A percentile compares a stretch with the other conserved stretches of the same genome.
phyloP scores from a whole-genome alignment of 495 filamentous ascomycete genomes.

The Bacidia gigantensis region DNA sequence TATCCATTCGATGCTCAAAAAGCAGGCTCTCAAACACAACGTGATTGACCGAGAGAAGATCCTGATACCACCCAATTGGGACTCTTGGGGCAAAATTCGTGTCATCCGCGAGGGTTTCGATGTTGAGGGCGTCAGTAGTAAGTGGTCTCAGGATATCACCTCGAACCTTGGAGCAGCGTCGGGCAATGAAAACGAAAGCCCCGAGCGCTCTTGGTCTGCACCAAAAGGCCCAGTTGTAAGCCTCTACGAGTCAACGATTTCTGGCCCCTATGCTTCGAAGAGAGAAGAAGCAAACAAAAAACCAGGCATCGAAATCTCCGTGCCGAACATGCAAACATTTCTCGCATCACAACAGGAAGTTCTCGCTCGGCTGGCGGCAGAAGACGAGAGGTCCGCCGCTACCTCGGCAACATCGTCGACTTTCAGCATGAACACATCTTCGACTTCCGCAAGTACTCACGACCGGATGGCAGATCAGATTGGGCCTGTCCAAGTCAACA shows the following conservation, averaged over 20 bases:
- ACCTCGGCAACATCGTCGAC: slow-evolving; percentile 22
- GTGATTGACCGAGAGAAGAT: slow-evolving; percentile 94
- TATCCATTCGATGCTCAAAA: slow-evolving; percentile 76
- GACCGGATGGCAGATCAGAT: slow-evolving; percentile 74
- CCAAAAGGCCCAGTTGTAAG: slow-evolving; percentile 41
- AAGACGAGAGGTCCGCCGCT: slow-evolving; percentile 26
- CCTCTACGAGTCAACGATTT: slow-evolving; percentile 68
- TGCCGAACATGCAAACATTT: slow-evolving; percentile 68
- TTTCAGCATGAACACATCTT: slow-evolving; percentile 22
- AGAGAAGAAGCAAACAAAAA: slow-evolving; percentile 25
- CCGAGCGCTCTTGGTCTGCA: too few relatives aligned
- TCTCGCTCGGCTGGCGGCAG: slow-evolving; percentile 54
- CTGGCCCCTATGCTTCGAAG: slow-evolving; percentile 39
- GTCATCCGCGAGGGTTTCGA: slow-evolving; percentile 90
- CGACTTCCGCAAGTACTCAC: slow-evolving; percentile 6
- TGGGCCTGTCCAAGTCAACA: slow-evolving; percentile 91
- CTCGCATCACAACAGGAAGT: slow-evolving; percentile 56
- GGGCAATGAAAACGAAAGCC: neutral
- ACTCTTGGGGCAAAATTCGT: slow-evolving; percentile 95
- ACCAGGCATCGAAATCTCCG: slow-evolving; percentile 50
- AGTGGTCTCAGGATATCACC: slow-evolving; percentile 73
- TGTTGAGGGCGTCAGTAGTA: slow-evolving; percentile 69
- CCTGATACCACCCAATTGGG: slow-evolving; percentile 89
- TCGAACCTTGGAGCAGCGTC: slow-evolving; percentile 25
- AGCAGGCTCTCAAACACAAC: slow-evolving; percentile 78